Evolutionary conservation across 1,284 basidiomycete species (phyloP), one percentile per base, ranked within the genome.

Genomic region (Gymnopus androsaceus): DNA sequence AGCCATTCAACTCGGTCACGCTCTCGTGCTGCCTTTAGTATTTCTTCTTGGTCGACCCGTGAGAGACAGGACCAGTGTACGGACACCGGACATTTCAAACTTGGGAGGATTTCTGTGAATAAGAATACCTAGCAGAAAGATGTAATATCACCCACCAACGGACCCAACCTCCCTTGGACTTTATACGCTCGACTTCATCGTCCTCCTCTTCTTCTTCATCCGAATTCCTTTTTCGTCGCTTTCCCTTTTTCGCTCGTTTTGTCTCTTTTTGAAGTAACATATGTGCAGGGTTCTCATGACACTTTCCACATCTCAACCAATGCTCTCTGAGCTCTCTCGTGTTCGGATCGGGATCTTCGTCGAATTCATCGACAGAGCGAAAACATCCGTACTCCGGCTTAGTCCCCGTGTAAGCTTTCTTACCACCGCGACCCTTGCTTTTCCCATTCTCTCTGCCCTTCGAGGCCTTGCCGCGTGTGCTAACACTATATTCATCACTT

Each of bases 41-140:
- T 88, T 59, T 92, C 90, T 37, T 87, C 83, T 40, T 83, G 83
- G 65, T 92, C 87, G 15, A 74, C 75, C 36, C 67, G 70, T 12
- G 83, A 80, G 14, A 95, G 74, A 67, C 94, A 95, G 31, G 75
- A 79, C 90, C 91, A 95, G 67, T 95, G 93, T 31, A 82, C 83
- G 12, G 81, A 77, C 23, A 92, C 81, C 12, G 87, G 85, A 61
- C 93, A 95, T 67, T 83, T 87, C 42, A 92, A 73, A 66, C 89
- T 92, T 38, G 14, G 3, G 5, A 47, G n/a, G n/a, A n/a, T n/a
- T 56, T 48, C 45, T 21, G 46, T 49, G 45, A 53, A 34, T 52
- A 31, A 56, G 59, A 60, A 57, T 3, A 51, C 21, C 45, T 31
- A 44, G 14, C 45, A 34, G 21, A 21, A 31, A 19, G 11, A 58